phyloP scores from a whole-genome alignment of 345 rosid genomes.

The Citrus hindsii region DNA sequence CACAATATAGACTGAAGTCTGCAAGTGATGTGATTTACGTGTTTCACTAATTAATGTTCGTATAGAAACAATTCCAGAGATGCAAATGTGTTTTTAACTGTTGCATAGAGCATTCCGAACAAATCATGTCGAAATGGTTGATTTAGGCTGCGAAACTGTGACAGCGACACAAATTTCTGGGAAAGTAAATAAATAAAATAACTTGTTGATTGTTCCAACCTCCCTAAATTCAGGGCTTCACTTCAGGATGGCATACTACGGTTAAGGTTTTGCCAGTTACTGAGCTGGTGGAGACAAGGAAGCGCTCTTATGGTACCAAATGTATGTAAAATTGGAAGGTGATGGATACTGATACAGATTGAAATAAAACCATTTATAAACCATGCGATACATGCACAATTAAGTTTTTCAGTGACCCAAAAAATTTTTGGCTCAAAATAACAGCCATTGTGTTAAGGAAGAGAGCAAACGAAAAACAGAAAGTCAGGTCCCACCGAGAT shows the following conservation, averaged over 20 bases:
- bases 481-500: slow-evolving; percentile 88
- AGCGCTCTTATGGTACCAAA: no score
- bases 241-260: no score
- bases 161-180: not conserved
- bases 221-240: not conserved
- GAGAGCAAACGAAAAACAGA: no score
- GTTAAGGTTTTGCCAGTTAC: not conserved
- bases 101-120: not conserved
- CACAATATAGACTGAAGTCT: not conserved
- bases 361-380: no score
- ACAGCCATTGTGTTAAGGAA: no score
- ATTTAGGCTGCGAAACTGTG: not conserved
- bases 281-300: no score
- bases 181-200: no score
- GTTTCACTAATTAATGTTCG: not conserved
- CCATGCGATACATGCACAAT: no score
- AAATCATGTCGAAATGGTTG: not conserved
- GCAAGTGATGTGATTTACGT: not conserved
- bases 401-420: no score
- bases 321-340: no score
- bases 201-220: not conserved
- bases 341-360: no score
- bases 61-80: not conserved
- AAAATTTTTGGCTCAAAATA: no score
- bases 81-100: not conserved